Base-by-base conservation (phyloP, 768 basidiomycete species). In the Grammothele lineata region DNA sequence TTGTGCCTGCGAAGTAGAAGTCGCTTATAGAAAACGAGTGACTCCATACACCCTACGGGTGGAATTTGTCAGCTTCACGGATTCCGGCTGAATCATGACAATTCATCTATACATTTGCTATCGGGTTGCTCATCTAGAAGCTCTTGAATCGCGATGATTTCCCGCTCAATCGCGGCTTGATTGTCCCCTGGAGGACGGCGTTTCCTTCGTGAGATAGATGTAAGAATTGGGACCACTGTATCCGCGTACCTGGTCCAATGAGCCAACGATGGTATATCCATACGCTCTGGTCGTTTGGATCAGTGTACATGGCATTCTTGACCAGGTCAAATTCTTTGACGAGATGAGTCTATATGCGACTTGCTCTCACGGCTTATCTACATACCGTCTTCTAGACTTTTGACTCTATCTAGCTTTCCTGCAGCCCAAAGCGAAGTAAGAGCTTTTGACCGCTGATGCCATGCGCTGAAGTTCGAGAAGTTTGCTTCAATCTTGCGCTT, bases 221-320 rank as follows among this genome's bases (percentile, higher is more conserved):
- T 40, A 9, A 36, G 9, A 1, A 18, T 18, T 12, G 9, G 18
- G 8, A 7, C 27, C 7, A 7, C 14, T 30, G 8, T 14, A 30
- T 30, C 27, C 27, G 27, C 27, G 14, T 59, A 85, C 93, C 85
- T 52, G 77, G 66, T 7, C 91, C 92, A 43, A 97, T 78, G 2
- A 99, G 74, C 93, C 95, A 98, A n/a, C 93, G 81, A 60, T 98
- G 96, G 64, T 98, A 99, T 47, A 99, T 81, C 96, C 96, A 99
- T 1, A 90, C 92, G 50, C 91, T 92, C 64, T 98, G 95, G 64
- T 98, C 95, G 37, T 83, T 81, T 3, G 96, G 96, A 59, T 97
- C 94, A 0, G 94, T 96, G 67, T 93, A 99, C 70, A 98, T 80
- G 1, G 95, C 96, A 59, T 95, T 92, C 57, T 83, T 78, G 12